Evolutionary conservation across 2,329 filamentous ascomycete genomes (phyloP).

Genomic region (Helotiales sp.): DNA sequence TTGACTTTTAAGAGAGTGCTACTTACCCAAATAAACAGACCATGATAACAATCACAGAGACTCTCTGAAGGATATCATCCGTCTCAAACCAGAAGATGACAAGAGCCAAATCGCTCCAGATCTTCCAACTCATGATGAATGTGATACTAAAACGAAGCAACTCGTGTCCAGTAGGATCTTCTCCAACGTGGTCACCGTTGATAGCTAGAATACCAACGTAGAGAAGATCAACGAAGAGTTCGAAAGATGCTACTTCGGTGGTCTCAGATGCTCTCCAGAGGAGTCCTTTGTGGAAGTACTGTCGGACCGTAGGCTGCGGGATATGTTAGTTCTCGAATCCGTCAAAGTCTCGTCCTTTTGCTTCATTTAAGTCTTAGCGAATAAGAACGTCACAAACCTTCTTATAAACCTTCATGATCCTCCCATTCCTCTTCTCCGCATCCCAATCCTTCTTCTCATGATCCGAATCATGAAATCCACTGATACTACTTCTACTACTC

Average conservation of each 20-base stretch:
- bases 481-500: conserved; percentile 31
- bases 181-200: conserved; percentile 64
- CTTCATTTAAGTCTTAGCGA: neutral
- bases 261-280: conserved; percentile 63
- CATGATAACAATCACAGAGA: conserved; percentile 65
- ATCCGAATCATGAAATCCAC: conserved; percentile 35
- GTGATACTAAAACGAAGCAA: conserved; percentile 65
- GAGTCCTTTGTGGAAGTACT: conserved; percentile 70
- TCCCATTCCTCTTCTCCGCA: conserved; percentile 45
- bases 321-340: conserved; percentile 19
- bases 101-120: conserved; percentile 64
- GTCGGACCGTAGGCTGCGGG: conserved; percentile 58
- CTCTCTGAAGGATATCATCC: conserved; percentile 62
- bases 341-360: neutral
- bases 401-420: conserved; percentile 60
- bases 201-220: conserved; percentile 64
- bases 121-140: conserved; percentile 64
- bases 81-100: conserved; percentile 65
- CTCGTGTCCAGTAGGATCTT: conserved; percentile 58
- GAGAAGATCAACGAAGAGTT: conserved; percentile 67
- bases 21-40: conserved; percentile 61
- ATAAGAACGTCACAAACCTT: conserved; percentile 38
- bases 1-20: neutral
- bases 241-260: conserved; percentile 66
- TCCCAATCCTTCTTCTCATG: conserved; percentile 47